Evolutionary conservation across 495 filamentous ascomycete genomes (phyloP).

Genomic region (Tuber aestivum): DNA sequence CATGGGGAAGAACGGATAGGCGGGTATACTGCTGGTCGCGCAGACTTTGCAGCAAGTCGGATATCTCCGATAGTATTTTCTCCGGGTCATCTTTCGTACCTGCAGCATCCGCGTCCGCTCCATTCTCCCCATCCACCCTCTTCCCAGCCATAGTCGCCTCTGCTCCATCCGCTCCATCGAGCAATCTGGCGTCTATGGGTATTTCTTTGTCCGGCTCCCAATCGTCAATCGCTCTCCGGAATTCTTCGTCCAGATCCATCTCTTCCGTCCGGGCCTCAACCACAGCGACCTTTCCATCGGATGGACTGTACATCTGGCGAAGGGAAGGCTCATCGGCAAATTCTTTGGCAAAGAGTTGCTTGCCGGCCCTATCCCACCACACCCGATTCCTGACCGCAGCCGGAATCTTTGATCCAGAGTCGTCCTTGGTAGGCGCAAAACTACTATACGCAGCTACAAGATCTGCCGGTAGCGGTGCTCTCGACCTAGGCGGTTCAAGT

Average conservation of each 20-base stretch:
- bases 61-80: conserved; percentile 57
- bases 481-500: conserved; percentile 30
- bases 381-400: conserved; percentile 55
- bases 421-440: conserved; percentile 65
- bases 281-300: conserved; percentile 1
- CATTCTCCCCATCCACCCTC: conserved; percentile 38
- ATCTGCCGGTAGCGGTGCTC: conserved; percentile 35
- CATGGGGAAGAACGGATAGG: conserved; percentile 45
- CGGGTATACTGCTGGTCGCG: conserved; percentile 64
- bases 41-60: conserved; percentile 60
- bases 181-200: conserved; percentile 41
- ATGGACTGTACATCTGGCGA: conserved; percentile 21
- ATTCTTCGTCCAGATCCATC: conserved; percentile 26
- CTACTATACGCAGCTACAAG: conserved; percentile 56
- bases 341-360: conserved; percentile 50
- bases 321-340: conserved; percentile 28
- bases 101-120: conserved; percentile 21
- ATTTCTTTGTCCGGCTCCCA: conserved; percentile 44
- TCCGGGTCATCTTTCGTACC: conserved; percentile 44
- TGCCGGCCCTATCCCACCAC: conserved; percentile 63
- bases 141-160: not conserved
- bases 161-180: conserved; percentile 30
- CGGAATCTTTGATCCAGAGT: conserved; percentile 56
- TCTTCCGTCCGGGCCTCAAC: conserved; percentile 23
- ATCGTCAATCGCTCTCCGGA: conserved; percentile 29